A percentile compares a stretch with the other conserved stretches of the same genome.
Conservation (phyloP, 495 filamentous ascomycete species). For the Chaetomium fimeti region DNA sequence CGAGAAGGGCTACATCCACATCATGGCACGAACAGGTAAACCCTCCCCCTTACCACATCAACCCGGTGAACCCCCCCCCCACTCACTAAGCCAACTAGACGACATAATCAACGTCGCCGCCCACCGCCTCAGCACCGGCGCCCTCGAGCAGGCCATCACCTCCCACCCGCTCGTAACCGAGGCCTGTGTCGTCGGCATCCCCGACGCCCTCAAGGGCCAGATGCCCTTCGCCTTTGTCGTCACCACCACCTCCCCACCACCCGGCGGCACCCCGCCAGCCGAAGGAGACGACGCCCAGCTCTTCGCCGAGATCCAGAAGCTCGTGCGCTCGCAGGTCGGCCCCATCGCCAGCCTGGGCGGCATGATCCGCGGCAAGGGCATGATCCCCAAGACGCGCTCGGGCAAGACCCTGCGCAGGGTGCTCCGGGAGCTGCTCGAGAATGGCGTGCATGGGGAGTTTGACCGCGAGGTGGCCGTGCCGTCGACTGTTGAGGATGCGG, state of each 20-base stretch:
- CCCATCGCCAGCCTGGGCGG: constrained; percentile 81
- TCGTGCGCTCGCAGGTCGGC: constrained; percentile 80
- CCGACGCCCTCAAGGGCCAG: constrained; percentile 82
- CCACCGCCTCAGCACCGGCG: constrained; percentile 83
- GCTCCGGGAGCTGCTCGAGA: constrained; percentile 76
- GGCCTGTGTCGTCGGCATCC: constrained; percentile 80
- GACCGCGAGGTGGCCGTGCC: constrained; percentile 52
- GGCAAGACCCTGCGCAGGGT: constrained; percentile 86
- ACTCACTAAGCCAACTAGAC: constrained; percentile 46
- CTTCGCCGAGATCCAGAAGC: constrained; percentile 56
- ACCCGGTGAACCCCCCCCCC: background rate
- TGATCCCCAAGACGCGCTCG: constrained; percentile 87
- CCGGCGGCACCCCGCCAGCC: constrained; percentile 5
- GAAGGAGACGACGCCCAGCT: constrained; percentile 49
- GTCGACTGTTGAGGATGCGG: constrained; percentile 55
- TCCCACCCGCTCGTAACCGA: constrained; percentile 75
- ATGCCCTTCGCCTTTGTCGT: constrained; percentile 87
- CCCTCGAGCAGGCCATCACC: constrained; percentile 87
- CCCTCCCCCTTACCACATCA: background rate
- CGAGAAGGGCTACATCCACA: constrained; percentile 74
- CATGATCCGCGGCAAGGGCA: constrained; percentile 78
- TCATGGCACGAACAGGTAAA: constrained; percentile 69
- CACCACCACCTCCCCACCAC: constrained; percentile 29
- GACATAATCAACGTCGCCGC: constrained; percentile 96
- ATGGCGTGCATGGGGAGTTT: constrained; percentile 52